Conservation (phyloP, 345 rosid genomes). For the Pseudoturritis turrita region DNA sequence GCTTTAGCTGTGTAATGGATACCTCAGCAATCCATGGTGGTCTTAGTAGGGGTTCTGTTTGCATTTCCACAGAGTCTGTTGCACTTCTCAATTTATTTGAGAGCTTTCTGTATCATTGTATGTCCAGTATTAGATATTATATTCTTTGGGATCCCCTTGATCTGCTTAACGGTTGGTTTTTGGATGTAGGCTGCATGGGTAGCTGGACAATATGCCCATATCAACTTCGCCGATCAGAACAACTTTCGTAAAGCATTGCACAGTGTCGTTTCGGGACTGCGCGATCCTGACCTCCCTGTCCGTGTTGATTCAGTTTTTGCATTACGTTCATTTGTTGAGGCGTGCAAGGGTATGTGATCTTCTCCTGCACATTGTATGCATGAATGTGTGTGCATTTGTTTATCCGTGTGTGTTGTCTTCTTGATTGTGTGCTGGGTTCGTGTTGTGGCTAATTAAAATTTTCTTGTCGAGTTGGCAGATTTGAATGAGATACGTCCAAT, state of each 20-base stretch:
- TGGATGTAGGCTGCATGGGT: conserved; percentile 85
- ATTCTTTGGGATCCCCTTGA: neutral
- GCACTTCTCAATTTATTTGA: neutral
- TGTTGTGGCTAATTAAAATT: neutral
- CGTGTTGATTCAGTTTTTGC: conserved; percentile 97
- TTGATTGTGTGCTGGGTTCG: neutral
- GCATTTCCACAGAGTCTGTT: neutral
- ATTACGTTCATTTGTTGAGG: conserved; percentile 85
- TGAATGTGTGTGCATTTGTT: conserved; percentile 10
- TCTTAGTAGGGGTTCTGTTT: neutral
- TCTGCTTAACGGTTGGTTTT: neutral
- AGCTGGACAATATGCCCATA: conserved; percentile 89
- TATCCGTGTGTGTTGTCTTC: neutral
- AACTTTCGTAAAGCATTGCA: conserved; percentile 76
- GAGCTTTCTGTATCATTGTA: conserved; percentile 2
- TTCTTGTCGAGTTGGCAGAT: conserved; percentile 46
- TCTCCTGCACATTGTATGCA: conserved; percentile 11
- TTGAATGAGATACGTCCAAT: conserved; percentile 88
- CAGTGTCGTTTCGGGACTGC: conserved; percentile 79
- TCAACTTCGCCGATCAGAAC: conserved; percentile 70
- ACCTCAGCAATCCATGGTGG: neutral
- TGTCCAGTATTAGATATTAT: neutral
- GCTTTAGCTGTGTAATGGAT: conserved; percentile 10
- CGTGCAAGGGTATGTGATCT: conserved; percentile 57
- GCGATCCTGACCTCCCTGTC: conserved; percentile 93